phyloP scores from a whole-genome alignment of 2,329 filamentous ascomycete species.

The Pseudonectria foliicola region DNA sequence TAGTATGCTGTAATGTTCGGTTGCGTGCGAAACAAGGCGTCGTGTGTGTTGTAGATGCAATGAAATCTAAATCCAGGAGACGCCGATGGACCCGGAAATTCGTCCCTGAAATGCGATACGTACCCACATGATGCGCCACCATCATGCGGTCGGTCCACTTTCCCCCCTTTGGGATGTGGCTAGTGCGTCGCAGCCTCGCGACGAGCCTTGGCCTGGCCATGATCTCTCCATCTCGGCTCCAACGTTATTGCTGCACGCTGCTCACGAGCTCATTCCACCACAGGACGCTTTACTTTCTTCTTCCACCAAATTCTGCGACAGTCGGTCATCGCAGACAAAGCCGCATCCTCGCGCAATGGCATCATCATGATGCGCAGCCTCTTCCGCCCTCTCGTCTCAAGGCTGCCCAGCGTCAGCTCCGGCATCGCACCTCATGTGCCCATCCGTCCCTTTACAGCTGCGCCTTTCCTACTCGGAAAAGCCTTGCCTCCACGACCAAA shows the following conservation, averaged over 20 bases:
- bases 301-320: too few relatives aligned
- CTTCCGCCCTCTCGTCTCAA: constrained; percentile 5
- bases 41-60: background rate
- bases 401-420: background rate
- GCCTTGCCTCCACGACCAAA: constrained; percentile 66
- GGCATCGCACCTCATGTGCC: constrained; percentile 2
- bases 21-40: background rate
- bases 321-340: too few relatives aligned
- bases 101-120: constrained; percentile 6
- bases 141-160: background rate
- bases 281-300: too few relatives aligned
- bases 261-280: too few relatives aligned
- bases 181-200: constrained; percentile 6
- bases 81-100: constrained; percentile 1
- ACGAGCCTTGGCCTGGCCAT: background rate
- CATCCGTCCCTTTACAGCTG: constrained; percentile 25
- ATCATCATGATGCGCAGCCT: constrained; percentile 5
- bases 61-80: constrained; percentile 7
- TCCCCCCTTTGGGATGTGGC: constrained; percentile 4
- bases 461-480: constrained; percentile 34
- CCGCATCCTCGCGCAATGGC: background rate
- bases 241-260: too few relatives aligned
- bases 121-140: background rate
- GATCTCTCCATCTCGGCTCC: too few relatives aligned
- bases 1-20: too few relatives aligned